Evolutionary conservation across 352 stramenopile genomes (phyloP), one percentile per base, ranked within the genome.

Genomic region (Phytopythium montanum): DNA sequence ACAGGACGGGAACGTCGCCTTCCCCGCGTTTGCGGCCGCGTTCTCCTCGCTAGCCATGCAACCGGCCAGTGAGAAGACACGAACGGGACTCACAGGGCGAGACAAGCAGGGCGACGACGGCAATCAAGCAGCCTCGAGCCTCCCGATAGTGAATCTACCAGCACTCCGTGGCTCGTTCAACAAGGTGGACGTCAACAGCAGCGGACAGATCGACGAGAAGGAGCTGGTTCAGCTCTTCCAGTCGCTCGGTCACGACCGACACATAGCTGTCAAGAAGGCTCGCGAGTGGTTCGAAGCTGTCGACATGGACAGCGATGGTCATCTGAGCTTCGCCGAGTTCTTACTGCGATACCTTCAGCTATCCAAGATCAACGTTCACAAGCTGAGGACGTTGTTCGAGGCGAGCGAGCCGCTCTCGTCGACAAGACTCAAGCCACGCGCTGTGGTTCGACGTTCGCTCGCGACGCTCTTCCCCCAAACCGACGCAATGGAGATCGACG

Each of bases 321-420:
- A 55, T 1, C 53, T 92, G 21, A 78, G 39, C 21, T 90, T 92
- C 62, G 68, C 75, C 1, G 76, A 90, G 66, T 92, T 92, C 38
- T 57, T 90, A 5, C 5, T 82, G n/a, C 67, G 81, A 31, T 92
- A 88, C 56, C 48, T 76, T 4, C 66, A 90, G 49, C 65, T 87
- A 13, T 72, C 69, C 1, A 64, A 66, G 2, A 25, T 72, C 3
- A 66, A 79, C 42, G 55, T 89, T 1, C 48, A 61, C 19, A 65
- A 64, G 49, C 53, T 90, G 2, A 64, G 69, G 4, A 31, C 61
- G 3, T 53, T 73, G 16, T 92, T 89, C 36, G 63, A 76, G 2
- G 66, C 60, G 2, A 72, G 55, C 34, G 75, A 76, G 44, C 75
- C 72, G 2, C 56, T 79, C 14, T 61, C 64, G 19, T 76, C 72